phyloP scores from a whole-genome alignment of 2,329 filamentous ascomycete genomes.

The Fusarium sp. region DNA sequence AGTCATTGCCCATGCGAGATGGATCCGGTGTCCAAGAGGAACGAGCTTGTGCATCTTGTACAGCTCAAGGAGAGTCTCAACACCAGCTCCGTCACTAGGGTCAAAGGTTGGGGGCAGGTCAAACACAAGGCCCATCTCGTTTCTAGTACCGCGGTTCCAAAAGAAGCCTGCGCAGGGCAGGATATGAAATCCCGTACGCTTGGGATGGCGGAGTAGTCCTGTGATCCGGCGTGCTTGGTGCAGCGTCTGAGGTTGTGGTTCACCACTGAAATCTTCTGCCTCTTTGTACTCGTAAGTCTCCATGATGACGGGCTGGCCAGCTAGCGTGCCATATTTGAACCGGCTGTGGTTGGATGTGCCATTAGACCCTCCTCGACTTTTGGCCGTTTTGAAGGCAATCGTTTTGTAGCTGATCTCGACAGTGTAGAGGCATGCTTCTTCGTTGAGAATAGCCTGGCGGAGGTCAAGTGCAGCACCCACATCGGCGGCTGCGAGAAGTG shows the following conservation, averaged over 20 bases:
- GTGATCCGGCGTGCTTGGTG: neutral
- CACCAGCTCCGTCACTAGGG: neutral
- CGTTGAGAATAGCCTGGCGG: neutral
- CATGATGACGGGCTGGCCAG: neutral
- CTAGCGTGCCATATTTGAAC: neutral
- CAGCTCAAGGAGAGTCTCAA: neutral
- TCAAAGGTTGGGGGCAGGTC: neutral
- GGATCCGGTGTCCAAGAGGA: neutral
- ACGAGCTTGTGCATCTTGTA: neutral
- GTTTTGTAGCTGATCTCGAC: neutral
- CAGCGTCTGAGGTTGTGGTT: neutral
- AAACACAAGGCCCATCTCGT: neutral
- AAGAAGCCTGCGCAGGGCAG: neutral
- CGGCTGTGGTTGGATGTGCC: neutral
- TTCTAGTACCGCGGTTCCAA: neutral
- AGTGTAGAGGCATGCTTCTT: neutral
- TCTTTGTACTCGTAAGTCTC: neutral
- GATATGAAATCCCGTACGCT: neutral
- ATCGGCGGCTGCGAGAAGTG: neutral
- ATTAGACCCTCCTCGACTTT: neutral
- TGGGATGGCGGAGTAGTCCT: neutral
- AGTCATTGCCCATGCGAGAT: neutral
- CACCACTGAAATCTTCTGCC: neutral
- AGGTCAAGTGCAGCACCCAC: neutral
- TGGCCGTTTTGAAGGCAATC: neutral